A percentile compares a stretch with the other conserved stretches of the same genome.
These are phyloP conservation scores for Lepidium sativum DNA, from an alignment of 345 rosid species.

Conservation along the genomic window DNA sequence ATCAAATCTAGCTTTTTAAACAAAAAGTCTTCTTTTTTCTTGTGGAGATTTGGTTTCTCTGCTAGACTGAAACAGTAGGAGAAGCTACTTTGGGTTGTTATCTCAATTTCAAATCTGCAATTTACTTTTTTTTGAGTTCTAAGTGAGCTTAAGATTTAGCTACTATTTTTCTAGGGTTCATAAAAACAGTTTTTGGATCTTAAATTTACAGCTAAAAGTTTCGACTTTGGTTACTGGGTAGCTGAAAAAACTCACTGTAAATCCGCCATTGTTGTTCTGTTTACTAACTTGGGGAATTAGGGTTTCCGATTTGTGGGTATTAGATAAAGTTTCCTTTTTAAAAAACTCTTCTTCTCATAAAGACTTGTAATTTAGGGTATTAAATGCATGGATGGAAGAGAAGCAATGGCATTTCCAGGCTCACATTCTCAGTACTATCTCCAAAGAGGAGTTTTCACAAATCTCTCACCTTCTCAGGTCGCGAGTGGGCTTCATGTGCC, in stretches of 20 bases:
- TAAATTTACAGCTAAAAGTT: neutral
- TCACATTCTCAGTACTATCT: slow-evolving; percentile 73
- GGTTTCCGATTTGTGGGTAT: slow-evolving; percentile 10
- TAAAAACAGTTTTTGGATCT: slow-evolving; percentile 16
- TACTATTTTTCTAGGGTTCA: slow-evolving; percentile 16
- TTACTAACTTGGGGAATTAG: slow-evolving; percentile 4
- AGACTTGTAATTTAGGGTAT: slow-evolving; percentile 23
- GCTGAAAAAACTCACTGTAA: slow-evolving; percentile 8
- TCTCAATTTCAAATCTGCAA: neutral
- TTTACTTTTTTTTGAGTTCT: neutral
- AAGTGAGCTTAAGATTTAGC: slow-evolving; percentile 1
- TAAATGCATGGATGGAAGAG: slow-evolving; percentile 99
- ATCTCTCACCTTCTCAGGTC: slow-evolving; percentile 46
- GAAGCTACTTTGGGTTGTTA: neutral
- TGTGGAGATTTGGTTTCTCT: neutral
- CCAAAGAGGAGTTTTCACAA: slow-evolving; percentile 60
- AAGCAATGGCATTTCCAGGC: slow-evolving; percentile 79
- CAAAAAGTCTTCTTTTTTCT: slow-evolving; percentile 12
- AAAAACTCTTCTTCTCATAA: neutral
- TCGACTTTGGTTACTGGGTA: slow-evolving; percentile 1
- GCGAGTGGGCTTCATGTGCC: slow-evolving; percentile 43
- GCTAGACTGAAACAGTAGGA: neutral
- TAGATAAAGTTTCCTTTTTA: slow-evolving; percentile 3
- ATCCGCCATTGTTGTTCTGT: slow-evolving; percentile 24
- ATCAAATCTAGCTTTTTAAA: slow-evolving; percentile 45